phyloP scores from a whole-genome alignment of 176 grass and related monocot genomes.

The Rhipidocladum racemiflorum region DNA sequence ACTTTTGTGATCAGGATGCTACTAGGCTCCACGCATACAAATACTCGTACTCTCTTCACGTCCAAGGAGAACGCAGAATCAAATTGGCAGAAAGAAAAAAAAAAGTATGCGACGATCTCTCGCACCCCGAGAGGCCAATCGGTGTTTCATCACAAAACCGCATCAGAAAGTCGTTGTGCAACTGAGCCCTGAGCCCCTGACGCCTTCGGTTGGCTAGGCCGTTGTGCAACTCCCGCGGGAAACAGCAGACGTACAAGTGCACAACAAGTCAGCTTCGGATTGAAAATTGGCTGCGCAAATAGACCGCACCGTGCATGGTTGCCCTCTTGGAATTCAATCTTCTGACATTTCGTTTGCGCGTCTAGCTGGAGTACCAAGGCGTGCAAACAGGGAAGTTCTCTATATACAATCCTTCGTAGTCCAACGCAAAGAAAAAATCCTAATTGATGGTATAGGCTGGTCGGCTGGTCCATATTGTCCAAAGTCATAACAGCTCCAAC shows the following conservation, averaged over 20 bases:
- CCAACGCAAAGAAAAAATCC: background rate
- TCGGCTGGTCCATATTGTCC: background rate
- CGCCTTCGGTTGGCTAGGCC: background rate
- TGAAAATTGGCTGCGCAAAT: background rate
- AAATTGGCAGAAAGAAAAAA: background rate
- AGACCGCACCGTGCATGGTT: background rate
- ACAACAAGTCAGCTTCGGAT: background rate
- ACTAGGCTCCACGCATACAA: background rate
- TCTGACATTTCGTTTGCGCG: background rate
- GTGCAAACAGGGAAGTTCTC: background rate
- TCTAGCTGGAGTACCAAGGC: background rate
- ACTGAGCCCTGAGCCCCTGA: no score
- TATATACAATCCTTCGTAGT: background rate
- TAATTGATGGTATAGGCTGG: background rate
- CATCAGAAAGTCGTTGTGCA: background rate
- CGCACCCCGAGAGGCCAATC: background rate
- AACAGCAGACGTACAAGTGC: background rate
- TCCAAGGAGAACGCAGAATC: background rate
- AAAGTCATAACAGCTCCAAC: background rate
- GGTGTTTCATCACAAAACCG: background rate
- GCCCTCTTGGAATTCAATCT: background rate
- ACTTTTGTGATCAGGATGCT: background rate
- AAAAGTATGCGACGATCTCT: background rate
- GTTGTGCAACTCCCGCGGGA: background rate
- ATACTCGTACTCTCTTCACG: no score